phyloP scores from a whole-genome alignment of 257 asterid genomes.

The Paulownia fortunei region DNA sequence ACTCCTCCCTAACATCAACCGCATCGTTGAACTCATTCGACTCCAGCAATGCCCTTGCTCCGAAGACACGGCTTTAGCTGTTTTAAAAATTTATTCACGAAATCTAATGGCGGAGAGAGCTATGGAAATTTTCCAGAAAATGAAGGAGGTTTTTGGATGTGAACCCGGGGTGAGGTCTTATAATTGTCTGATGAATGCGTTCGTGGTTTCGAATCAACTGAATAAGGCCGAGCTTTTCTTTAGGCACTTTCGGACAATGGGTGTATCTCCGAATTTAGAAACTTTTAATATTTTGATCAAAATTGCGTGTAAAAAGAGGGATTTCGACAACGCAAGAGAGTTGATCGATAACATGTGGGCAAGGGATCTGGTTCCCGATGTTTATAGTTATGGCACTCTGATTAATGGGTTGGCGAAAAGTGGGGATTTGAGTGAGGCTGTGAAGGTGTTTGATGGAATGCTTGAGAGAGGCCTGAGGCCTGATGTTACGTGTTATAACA shows the following conservation, averaged over 20 bases:
- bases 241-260: constrained; percentile 65
- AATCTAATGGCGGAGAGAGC: constrained; percentile 66
- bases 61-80: constrained; percentile 70
- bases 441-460: constrained; percentile 88
- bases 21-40: constrained; percentile 59
- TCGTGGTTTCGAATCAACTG: constrained; percentile 68
- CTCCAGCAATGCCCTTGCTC: constrained; percentile 60
- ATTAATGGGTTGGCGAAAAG: constrained; percentile 64
- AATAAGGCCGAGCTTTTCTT: constrained; percentile 73
- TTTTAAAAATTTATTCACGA: constrained; percentile 63
- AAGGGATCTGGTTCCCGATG: constrained; percentile 64
- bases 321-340: constrained; percentile 58
- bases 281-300: constrained; percentile 74
- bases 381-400: constrained; percentile 76
- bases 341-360: constrained; percentile 56
- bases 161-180: constrained; percentile 76
- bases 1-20: constrained; percentile 45
- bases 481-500: constrained; percentile 78
- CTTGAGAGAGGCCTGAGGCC: constrained; percentile 68
- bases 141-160: constrained; percentile 73
- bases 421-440: constrained; percentile 57
- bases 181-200: constrained; percentile 73
- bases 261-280: constrained; percentile 66
- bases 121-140: constrained; percentile 66
- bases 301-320: constrained; percentile 60